These are phyloP conservation scores for Didymosphaeria variabile DNA, from an alignment of 2,329 filamentous ascomycete species.

Conservation along the genomic window DNA sequence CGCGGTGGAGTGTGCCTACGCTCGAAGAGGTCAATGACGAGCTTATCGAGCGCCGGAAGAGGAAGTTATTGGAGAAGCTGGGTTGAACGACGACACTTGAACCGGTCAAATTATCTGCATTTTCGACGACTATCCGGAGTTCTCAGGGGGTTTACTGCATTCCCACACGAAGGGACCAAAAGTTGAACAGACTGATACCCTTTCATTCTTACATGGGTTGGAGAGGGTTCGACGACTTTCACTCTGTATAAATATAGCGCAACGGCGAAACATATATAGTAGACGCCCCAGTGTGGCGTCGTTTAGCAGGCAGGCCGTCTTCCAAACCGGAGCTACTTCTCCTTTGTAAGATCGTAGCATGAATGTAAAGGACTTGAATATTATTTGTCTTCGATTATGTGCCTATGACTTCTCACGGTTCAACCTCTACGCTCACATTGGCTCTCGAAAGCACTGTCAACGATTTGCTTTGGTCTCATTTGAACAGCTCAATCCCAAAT, in stretches of 20 bases:
- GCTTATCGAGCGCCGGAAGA: constrained; percentile 83
- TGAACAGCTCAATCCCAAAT: neutral
- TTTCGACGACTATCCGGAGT: constrained; percentile 5
- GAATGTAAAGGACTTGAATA: constrained; percentile 7
- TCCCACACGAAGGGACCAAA: constrained; percentile 4
- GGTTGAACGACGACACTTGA: constrained; percentile 31
- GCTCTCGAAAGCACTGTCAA: too few relatives aligned
- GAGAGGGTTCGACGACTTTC: constrained; percentile 3
- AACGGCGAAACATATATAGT: neutral
- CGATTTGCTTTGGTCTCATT: too few relatives aligned
- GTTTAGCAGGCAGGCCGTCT: neutral
- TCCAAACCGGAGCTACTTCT: constrained; percentile 4
- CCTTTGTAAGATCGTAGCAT: constrained; percentile 17
- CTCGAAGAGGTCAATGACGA: constrained; percentile 94
- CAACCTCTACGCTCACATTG: neutral
- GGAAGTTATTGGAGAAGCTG: constrained; percentile 85
- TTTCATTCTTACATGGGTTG: constrained; percentile 8
- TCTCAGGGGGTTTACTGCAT: neutral
- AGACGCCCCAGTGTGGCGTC: neutral
- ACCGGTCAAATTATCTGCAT: neutral
- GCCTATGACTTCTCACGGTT: neutral
- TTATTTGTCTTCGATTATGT: neutral
- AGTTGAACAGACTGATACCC: constrained; percentile 28
- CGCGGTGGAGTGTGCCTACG: constrained; percentile 83
- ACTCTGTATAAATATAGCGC: neutral